Evolutionary conservation across 257 asterid genomes (phyloP), one percentile per base, ranked within the genome.

Genomic region (Craterostigma plantagineum): DNA sequence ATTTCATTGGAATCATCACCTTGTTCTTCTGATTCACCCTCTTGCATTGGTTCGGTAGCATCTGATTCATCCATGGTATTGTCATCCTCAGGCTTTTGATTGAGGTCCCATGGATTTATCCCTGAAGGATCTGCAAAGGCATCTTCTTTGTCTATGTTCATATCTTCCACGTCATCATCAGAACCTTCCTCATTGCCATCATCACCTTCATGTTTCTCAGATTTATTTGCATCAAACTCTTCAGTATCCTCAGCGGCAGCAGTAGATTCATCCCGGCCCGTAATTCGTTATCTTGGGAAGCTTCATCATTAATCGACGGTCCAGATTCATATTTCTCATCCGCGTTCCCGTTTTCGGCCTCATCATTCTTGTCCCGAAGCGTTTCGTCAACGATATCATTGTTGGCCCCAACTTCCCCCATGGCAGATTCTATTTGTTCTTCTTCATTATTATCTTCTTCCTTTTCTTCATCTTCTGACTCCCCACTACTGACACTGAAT

Each of bases 301-400:
- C 64, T 9, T 52, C 38, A 46, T 69, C 92, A 40, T 69, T 69
- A 40, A 68, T 76, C 3, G 95, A 46, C 45, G 84, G 81, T n/a
- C 92, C 94, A 38, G 67, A 44, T 50, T 90, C 93, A 4, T 76
- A 67, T 61, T 79, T 90, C 67, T 90, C 97, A 42, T 67, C 62
- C 33, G 14, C 45, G 2, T 33, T 50, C 30, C 52, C 56, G 61
- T 66, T 68, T 46, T 69, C 75, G 9, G 48, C 42, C 37, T 53
- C 69, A 34, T 42, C 51, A 38, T 57, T 64, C 18, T 60, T 53
- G 40, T 64, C 84, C 51, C 72, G 68, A 27, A 63, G 64, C 58
- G 79, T 90, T 76, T 83, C 94, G 58, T 83, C 93, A 52, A 69
- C 91, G 45, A 66, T 61, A 75, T 11, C 84, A 55, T 77, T 59